Base-by-base conservation (phyloP, 2,329 filamentous ascomycete species). In the Neoscytalidium dimidiatum region DNA sequence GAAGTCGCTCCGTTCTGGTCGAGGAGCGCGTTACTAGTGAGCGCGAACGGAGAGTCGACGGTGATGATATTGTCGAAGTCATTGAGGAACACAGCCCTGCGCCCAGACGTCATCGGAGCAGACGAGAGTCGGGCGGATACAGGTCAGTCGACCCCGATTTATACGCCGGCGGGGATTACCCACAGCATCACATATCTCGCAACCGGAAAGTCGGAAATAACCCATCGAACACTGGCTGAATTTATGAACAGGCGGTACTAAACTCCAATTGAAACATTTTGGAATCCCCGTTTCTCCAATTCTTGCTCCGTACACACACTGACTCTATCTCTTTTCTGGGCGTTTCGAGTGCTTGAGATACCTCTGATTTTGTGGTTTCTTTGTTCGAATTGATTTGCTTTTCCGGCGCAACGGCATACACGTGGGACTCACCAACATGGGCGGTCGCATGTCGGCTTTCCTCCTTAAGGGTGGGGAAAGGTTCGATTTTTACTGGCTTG, bases 1-100 rank as follows among this genome's bases (percentile, higher is more conserved):
- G 75, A 48, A 65, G 74, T 14, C 71, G 75, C 58, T 75, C 76
- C 65, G 74, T 83, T 43, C 71, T 83, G 26, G 79, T 83, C 7
- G 81, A 83, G 53, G 79, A 82, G 49, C 66, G 73, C 64, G 66
- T 68, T 52, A 60, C 41, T 19, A 14, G 17, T 23, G 56, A 61
- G 23, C 33, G 46, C 35, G 53, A 63, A 51, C 41, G 44, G 61
- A 75, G 78, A 66, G 81, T 83, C 17, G 79, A 79, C 48, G 77
- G 80, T 44, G 83, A 85, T 56, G 83, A 86, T 73, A 77, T 86
- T n/a, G 81, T 87, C 2, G 84, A 87, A 73, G 85, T 87, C 8
- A 81, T 85, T 66, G 85, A 88, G 73, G 85, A 87, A 73, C 79
- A 83, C 63, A 82, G 81, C 4, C 77, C 38, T 13, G 11, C 74